Evolutionary conservation across 768 basidiomycete species (phyloP).

Genomic region (Scleroderma bovista): DNA sequence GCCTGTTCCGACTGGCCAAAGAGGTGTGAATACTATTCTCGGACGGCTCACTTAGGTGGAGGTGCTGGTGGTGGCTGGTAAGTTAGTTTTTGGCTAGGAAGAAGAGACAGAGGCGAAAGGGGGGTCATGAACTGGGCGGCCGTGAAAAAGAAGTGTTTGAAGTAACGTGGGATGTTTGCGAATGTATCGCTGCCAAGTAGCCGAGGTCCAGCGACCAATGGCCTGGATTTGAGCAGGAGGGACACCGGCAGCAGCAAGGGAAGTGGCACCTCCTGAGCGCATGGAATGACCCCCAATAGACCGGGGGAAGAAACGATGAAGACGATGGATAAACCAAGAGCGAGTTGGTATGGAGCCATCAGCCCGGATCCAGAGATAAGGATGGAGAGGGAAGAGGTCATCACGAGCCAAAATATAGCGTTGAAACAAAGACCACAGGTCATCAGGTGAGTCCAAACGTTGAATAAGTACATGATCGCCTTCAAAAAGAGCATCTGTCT

Average conservation of each 20-base stretch:
- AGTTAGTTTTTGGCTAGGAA: too few relatives aligned
- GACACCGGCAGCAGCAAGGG: too few relatives aligned
- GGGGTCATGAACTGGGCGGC: too few relatives aligned
- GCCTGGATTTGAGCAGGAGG: too few relatives aligned
- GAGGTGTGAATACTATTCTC: too few relatives aligned
- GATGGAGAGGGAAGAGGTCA: slow-evolving; percentile 14
- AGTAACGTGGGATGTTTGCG: slow-evolving; percentile 15
- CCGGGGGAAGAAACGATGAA: slow-evolving; percentile 20
- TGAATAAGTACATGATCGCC: slow-evolving; percentile 10
- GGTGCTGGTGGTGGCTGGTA: too few relatives aligned
- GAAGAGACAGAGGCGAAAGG: too few relatives aligned
- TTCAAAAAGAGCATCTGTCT: slow-evolving; percentile 28
- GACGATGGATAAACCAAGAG: slow-evolving; percentile 29
- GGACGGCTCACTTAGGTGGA: too few relatives aligned
- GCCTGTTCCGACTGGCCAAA: too few relatives aligned
- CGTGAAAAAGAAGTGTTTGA: background rate
- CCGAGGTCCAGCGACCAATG: slow-evolving; percentile 15
- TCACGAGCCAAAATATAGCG: slow-evolving; percentile 24
- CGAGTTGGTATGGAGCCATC: slow-evolving; percentile 29
- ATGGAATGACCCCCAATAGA: slow-evolving; percentile 32
- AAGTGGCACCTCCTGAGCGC: slow-evolving; percentile 17
- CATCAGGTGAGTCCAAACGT: background rate
- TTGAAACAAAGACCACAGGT: slow-evolving; percentile 12
- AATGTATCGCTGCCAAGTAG: slow-evolving; percentile 12
- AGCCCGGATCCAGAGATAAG: slow-evolving; percentile 30